These are phyloP conservation scores for Plantago coronopus DNA, from an alignment of 305 asterid species.

Conservation along the genomic window DNA sequence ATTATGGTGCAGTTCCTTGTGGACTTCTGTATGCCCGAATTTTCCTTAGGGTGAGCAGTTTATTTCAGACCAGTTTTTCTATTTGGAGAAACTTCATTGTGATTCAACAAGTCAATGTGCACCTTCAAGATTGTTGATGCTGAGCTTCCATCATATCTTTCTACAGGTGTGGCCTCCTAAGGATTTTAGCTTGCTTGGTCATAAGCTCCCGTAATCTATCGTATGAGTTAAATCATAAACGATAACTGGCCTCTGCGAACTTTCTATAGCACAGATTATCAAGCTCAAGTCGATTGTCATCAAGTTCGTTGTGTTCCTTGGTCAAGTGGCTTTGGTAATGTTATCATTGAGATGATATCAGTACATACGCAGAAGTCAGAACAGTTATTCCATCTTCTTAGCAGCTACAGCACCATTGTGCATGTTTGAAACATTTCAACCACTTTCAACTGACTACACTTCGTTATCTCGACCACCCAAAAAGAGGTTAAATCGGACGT, in stretches of 20 bases:
- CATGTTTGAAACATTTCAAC: neutral
- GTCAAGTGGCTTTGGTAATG: conserved; percentile 4
- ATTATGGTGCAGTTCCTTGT: conserved; percentile 73
- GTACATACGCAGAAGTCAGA: neutral
- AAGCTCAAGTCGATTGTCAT: neutral
- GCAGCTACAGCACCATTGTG: neutral
- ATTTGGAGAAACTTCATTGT: neutral
- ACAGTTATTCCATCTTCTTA: neutral
- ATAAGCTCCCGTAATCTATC: conserved; percentile 24
- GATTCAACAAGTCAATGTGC: neutral
- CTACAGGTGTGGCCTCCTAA: conserved; percentile 50
- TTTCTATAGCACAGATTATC: conserved; percentile 1
- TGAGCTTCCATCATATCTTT: conserved; percentile 5
- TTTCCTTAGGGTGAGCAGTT: conserved; percentile 46
- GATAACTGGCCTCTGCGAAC: neutral
- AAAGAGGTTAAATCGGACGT: no score
- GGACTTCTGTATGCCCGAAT: conserved; percentile 57
- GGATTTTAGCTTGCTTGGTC: conserved; percentile 36
- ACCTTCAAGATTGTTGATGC: neutral
- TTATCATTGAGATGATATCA: neutral
- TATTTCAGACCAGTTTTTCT: conserved; percentile 1
- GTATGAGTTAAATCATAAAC: conserved; percentile 29
- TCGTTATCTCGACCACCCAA: no score
- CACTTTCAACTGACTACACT: no score
- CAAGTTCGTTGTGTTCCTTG: neutral